These are phyloP conservation scores for Citrus inodora DNA, from an alignment of 345 rosid genomes.

Conservation along the genomic window DNA sequence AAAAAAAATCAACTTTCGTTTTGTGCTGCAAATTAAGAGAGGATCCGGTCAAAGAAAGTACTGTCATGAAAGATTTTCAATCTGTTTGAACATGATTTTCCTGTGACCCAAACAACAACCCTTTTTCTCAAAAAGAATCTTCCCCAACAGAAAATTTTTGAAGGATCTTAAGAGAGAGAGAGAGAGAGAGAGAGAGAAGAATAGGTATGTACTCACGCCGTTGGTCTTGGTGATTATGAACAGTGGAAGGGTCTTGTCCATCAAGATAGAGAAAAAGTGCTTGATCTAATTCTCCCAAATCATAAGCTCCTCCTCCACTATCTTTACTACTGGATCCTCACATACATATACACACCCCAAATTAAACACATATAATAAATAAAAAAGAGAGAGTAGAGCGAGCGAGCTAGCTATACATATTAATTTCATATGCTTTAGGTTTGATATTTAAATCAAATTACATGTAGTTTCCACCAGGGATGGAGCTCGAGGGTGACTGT, in stretches of 20 bases:
- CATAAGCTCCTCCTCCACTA: constrained; percentile 42
- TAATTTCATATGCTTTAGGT: background rate
- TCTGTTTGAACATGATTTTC: constrained; percentile 54
- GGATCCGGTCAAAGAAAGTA: constrained; percentile 80
- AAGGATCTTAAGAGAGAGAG: background rate
- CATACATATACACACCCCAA: background rate
- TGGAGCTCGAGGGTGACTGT: constrained; percentile 29
- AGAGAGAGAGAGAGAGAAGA: constrained; percentile 2
- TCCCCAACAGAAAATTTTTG: background rate
- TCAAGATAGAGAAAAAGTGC: constrained; percentile 90
- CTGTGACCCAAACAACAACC: constrained; percentile 41
- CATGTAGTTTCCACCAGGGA: constrained; percentile 63
- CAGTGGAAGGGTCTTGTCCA: constrained; percentile 64
- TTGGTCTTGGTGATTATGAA: constrained; percentile 44
- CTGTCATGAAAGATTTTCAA: constrained; percentile 35
- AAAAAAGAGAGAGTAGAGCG: background rate
- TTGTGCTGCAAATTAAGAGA: constrained; percentile 26
- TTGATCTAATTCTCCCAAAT: constrained; percentile 92
- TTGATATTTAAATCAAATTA: constrained; percentile 23
- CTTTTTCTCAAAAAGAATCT: constrained; percentile 28
- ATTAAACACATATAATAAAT: background rate
- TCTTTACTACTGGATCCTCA: constrained; percentile 35
- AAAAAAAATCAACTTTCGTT: constrained; percentile 2
- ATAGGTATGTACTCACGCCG: constrained; percentile 46
- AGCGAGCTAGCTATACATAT: background rate